A percentile compares a stretch with the other conserved stretches of the same genome.
Evolutionary conservation across 2,329 filamentous ascomycete genomes (phyloP).

Genomic region (Xylaria sp.): DNA sequence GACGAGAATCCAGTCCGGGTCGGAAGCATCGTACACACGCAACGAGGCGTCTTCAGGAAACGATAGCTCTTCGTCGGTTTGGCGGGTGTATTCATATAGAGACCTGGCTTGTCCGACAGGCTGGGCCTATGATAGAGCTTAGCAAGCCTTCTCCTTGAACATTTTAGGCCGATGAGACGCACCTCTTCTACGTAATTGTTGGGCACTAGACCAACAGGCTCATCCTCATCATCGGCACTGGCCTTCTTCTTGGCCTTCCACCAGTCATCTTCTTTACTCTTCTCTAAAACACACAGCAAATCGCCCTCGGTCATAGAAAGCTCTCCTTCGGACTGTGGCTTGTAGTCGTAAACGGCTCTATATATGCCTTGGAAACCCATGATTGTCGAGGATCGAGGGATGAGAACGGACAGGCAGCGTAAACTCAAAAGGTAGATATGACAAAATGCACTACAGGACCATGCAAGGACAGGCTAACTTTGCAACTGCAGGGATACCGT

Average conservation of each 20-base stretch:
- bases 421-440: background rate
- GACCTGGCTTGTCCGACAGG: conserved; percentile 77
- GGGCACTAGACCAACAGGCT: conserved; percentile 87
- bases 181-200: conserved; percentile 97
- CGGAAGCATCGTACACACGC: conserved; percentile 85
- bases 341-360: conserved; percentile 91
- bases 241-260: conserved; percentile 97
- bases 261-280: conserved; percentile 80
- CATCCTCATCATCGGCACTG: conserved; percentile 81
- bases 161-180: conserved; percentile 44
- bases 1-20: conserved; percentile 96
- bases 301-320: conserved; percentile 85
- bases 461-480: background rate
- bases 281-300: conserved; percentile 85
- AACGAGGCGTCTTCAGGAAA: conserved; percentile 88
- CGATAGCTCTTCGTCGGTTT: conserved; percentile 97
- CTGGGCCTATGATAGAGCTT: conserved; percentile 57
- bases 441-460: background rate
- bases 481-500: background rate
- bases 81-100: conserved; percentile 97
- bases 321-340: conserved; percentile 84
- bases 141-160: conserved; percentile 53
- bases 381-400: conserved; percentile 27
- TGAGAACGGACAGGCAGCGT: background rate
- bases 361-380: conserved; percentile 96